These are phyloP conservation scores for Tilletia setariae DNA, from an alignment of 1,284 basidiomycete genomes.

Conservation along the genomic window DNA sequence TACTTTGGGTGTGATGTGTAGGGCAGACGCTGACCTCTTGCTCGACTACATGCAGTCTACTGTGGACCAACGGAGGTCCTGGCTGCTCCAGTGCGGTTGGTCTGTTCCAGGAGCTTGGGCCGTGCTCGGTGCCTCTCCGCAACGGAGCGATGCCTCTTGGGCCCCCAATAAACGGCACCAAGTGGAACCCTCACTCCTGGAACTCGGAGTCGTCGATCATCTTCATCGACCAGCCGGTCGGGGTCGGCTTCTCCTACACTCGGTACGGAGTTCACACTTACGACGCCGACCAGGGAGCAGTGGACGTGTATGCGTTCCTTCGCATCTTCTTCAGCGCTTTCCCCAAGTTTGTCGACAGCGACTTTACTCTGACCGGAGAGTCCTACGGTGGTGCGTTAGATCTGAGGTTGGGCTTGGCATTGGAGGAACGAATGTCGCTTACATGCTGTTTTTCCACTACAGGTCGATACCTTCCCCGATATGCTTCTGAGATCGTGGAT, in stretches of 20 bases:
- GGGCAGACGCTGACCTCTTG: too few species aligned
- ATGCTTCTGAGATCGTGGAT: slow-evolving; percentile 74
- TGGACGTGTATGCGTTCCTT: slow-evolving; percentile 54
- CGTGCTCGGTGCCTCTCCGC: slow-evolving; percentile 50
- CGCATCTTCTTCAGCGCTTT: slow-evolving; percentile 55
- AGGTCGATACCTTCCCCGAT: slow-evolving; percentile 79
- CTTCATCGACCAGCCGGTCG: slow-evolving; percentile 70
- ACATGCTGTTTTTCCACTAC: too few species aligned
- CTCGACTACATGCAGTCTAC: slow-evolving; percentile 17
- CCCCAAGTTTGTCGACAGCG: slow-evolving; percentile 42
- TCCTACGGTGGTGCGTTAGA: slow-evolving; percentile 61
- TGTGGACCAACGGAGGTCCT: slow-evolving; percentile 48
- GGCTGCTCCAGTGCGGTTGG: slow-evolving; percentile 58
- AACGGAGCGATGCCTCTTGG: slow-evolving; percentile 28
- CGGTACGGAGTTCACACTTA: slow-evolving; percentile 62
- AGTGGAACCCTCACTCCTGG: slow-evolving; percentile 67
- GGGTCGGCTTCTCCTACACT: slow-evolving; percentile 70
- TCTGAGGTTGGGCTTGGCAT: too few species aligned
- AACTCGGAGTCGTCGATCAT: slow-evolving; percentile 68
- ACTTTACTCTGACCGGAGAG: slow-evolving; percentile 44
- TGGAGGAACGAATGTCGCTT: too few species aligned
- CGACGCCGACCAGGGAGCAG: slow-evolving; percentile 51
- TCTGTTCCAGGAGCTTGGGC: slow-evolving; percentile 68
- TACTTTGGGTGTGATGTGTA: too few species aligned
- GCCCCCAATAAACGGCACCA: slow-evolving; percentile 59